Conservation (phyloP, 1,139 yeast genomes). For the Pichia sp. region DNA sequence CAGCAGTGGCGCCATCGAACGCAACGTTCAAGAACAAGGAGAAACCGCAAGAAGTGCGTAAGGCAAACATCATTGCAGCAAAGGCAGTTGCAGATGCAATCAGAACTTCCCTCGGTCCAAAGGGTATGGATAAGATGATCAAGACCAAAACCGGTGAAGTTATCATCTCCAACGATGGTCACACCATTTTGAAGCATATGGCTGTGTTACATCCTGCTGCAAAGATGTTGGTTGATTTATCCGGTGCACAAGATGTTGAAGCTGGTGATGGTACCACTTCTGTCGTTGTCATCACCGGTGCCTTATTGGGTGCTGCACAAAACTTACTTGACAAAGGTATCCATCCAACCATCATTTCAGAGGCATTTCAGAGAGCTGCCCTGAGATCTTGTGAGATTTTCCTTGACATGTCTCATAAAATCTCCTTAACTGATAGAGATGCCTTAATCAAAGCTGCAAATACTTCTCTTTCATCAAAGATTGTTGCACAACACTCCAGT, state of each 20-base stretch:
- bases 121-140: conserved; percentile 99
- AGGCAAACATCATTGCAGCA: conserved; percentile 89
- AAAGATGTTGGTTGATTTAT: conserved; percentile 92
- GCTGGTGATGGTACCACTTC: conserved; percentile 99
- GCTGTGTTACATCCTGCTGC: conserved; percentile 99
- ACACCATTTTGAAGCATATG: conserved; percentile 93
- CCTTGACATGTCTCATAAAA: conserved; percentile 75
- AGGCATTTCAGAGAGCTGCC: conserved; percentile 92
- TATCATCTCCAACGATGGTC: conserved; percentile 96
- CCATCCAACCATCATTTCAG: conserved; percentile 94
- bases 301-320: conserved; percentile 91
- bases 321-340: conserved; percentile 81
- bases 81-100: conserved; percentile 98
- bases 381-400: conserved; percentile 77
- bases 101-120: conserved; percentile 95
- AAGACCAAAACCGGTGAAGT: conserved; percentile 89
- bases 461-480: conserved; percentile 89
- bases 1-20: conserved; percentile 50
- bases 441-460: conserved; percentile 87
- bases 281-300: conserved; percentile 93
- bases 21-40: conserved; percentile 91
- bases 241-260: conserved; percentile 96
- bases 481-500: conserved; percentile 85
- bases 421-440: conserved; percentile 70
- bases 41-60: conserved; percentile 96